phyloP scores from a whole-genome alignment of 306 rosid genomes.

The Arachis stenosperma region DNA sequence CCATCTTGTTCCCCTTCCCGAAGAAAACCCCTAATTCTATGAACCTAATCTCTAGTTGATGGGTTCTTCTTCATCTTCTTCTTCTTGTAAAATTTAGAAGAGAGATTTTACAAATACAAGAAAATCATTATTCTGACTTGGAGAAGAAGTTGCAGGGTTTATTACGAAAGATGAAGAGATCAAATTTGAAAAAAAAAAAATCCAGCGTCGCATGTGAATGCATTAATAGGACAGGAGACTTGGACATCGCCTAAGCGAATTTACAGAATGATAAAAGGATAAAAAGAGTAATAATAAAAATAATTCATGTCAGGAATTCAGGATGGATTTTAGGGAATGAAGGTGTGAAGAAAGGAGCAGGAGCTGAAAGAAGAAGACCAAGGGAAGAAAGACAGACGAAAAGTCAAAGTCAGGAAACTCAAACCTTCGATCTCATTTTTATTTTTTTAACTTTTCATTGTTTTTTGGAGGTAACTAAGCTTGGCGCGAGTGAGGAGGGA shows the following conservation, averaged over 20 bases:
- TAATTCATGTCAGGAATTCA: too few species aligned
- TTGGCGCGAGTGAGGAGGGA: not conserved
- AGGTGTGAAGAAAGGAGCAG: not conserved
- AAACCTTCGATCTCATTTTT: slow-evolving; percentile 6
- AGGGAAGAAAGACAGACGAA: slow-evolving; percentile 1
- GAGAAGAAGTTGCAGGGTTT: not conserved
- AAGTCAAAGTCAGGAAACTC: slow-evolving; percentile 39
- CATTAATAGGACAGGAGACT: slow-evolving; percentile 13
- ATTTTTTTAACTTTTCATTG: too few species aligned
- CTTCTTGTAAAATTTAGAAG: too few species aligned
- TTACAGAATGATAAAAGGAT: not conserved
- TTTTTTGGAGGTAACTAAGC: not conserved
- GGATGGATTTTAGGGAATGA: not conserved
- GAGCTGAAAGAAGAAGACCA: not conserved
- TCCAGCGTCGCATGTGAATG: not conserved
- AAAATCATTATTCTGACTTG: not conserved
- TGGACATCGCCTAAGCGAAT: not conserved
- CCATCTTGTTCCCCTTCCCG: slow-evolving; percentile 38
- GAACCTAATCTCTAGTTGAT: slow-evolving; percentile 37
- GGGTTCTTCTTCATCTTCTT: not conserved
- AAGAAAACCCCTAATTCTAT: not conserved
- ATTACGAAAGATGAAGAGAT: not conserved
- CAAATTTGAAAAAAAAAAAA: not conserved
- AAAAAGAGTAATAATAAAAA: too few species aligned
- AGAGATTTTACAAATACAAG: not conserved